A percentile compares a stretch with the other conserved stretches of the same genome.
phyloP scores from a whole-genome alignment of 2,329 filamentous ascomycete genomes.

The Colletotrichum lupini region DNA sequence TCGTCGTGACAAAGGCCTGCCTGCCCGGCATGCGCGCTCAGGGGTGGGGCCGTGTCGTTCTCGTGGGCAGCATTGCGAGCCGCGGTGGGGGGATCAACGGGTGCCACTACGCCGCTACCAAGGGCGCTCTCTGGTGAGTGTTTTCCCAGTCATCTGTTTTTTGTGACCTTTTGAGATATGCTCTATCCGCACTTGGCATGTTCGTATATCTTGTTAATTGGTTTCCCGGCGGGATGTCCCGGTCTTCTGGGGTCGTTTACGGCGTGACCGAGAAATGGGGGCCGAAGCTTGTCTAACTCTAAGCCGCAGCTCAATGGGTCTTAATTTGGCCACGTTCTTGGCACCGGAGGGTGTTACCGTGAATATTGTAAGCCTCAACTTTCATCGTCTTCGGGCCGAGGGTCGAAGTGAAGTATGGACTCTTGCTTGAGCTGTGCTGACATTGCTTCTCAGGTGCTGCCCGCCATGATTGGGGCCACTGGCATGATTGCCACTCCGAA shows the following conservation, averaged over 20 bases:
- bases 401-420: neutral
- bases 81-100: slow-evolving; percentile 47
- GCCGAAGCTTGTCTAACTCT: neutral
- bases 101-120: slow-evolving; percentile 49
- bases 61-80: slow-evolving; percentile 48
- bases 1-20: slow-evolving; percentile 47
- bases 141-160: neutral
- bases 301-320: slow-evolving; percentile 46
- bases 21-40: slow-evolving; percentile 45
- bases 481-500: slow-evolving; percentile 49
- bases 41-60: slow-evolving; percentile 45
- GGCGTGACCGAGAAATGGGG: neutral
- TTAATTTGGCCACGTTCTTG: slow-evolving; percentile 46
- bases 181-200: neutral
- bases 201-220: neutral
- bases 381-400: neutral
- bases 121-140: slow-evolving; percentile 40
- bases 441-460: slow-evolving; percentile 43
- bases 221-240: neutral
- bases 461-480: slow-evolving; percentile 50
- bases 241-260: neutral
- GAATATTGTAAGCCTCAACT: slow-evolving; percentile 43
- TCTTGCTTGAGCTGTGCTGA: no score
- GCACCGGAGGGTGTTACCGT: slow-evolving; percentile 47
- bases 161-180: neutral